A percentile compares a stretch with the other conserved stretches of the same genome.
Conservation (phyloP, 345 rosid genomes). For the Salix suchowensis region DNA sequence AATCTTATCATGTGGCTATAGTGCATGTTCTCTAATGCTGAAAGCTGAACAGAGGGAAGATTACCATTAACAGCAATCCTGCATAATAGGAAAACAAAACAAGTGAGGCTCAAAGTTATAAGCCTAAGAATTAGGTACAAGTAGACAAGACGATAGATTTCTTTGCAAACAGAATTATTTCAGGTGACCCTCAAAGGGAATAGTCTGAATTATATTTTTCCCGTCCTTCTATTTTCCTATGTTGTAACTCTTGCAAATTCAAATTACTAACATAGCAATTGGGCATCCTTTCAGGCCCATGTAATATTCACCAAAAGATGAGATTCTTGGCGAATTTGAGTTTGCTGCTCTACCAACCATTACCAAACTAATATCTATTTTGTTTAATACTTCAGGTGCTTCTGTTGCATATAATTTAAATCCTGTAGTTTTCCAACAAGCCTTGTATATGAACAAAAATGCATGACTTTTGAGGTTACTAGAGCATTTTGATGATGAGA, state of each 20-base stretch:
- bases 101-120: not conserved
- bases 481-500: not conserved
- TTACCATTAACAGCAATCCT: constrained; percentile 78
- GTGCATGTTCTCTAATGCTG: constrained; percentile 89
- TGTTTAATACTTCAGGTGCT: too few species aligned
- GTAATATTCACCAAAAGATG: not conserved
- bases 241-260: not conserved
- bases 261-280: not conserved
- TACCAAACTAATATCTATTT: too few species aligned
- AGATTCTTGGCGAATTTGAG: too few species aligned
- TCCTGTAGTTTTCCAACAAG: too few species aligned
- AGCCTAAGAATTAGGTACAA: not conserved
- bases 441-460: too few species aligned
- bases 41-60: constrained; percentile 60
- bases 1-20: constrained; percentile 94
- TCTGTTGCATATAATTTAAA: too few species aligned
- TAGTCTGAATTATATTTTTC: too few species aligned
- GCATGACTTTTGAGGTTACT: not conserved
- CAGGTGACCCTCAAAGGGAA: not conserved
- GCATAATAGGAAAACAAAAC: constrained; percentile 19
- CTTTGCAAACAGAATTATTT: not conserved
- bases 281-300: not conserved
- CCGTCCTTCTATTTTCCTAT: not conserved
- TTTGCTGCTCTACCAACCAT: too few species aligned
- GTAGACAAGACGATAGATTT: not conserved